Evolutionary conservation across 345 rosid genomes (phyloP), one percentile per base, ranked within the genome.

Genomic region (Limnanthes douglasii): DNA sequence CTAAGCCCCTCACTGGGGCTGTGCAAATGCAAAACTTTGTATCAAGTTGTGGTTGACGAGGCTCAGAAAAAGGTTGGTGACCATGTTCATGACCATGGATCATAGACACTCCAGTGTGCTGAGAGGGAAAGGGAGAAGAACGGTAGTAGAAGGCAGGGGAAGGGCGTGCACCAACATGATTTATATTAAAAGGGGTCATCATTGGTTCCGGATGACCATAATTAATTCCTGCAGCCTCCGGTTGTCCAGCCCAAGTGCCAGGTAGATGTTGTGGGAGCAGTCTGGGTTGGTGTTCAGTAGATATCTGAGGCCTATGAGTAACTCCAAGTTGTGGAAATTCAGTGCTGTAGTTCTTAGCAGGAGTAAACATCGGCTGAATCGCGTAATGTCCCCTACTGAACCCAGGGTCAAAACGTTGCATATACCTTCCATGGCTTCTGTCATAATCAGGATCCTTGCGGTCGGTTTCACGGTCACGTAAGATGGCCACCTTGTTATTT

Each of bases 1-100:
- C 81, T 80, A 59, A 61, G 78, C 78, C 76, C 93, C 81, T 79
- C 78, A 72, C 15, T 70, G 73, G 82, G 85, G 86, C 78, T 81
- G 92, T 67, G 92, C 86, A 52, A 75, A 66, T 51, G 77, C 86
- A 65, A 69, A 69, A 67, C 68, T 26, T 69, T 15, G 75, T 58
- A 53, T 79, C 78, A 50, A 64, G 64, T 59, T 69, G 85, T 50
- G 67, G 92, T 55, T 72, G 72, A 55, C 57, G 72, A 51, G 65
- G n/a, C 93, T 80, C 82, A 11, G 70, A 36, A 57, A 69, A 75
- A 37, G 70, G 57, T 50, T 65, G 64, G 61, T 51, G 90, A 46
- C 67, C 62, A 50, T 68, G 78, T 17, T 72, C 93, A 50, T 44
- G 72, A 24, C 65, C 64, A 47, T 62, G 70, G 34, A 65, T 51